These are phyloP conservation scores for Physcomitrellopsis africana DNA, from an alignment of 225 moss, liverwort and hornwort genomes.

Conservation along the genomic window DNA sequence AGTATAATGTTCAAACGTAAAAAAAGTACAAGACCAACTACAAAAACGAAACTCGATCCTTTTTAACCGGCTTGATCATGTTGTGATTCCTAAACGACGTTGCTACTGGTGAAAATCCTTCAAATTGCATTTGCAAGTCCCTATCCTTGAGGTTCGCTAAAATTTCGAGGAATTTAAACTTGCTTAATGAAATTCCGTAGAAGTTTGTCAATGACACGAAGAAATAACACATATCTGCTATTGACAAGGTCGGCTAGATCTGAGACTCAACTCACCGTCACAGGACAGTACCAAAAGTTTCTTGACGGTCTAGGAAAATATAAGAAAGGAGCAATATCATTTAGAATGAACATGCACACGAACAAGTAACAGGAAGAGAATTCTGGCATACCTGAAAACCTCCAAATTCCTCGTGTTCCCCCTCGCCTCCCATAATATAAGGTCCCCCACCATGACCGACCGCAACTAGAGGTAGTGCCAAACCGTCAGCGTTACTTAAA, in stretches of 20 bases:
- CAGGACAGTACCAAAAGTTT: not conserved
- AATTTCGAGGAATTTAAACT: too few relatives aligned
- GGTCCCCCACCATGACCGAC: constrained; percentile 46
- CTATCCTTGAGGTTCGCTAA: too few relatives aligned
- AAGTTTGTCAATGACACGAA: too few relatives aligned
- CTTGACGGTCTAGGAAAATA: constrained; percentile 2
- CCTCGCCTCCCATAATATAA: constrained; percentile 44
- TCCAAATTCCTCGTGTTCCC: constrained; percentile 44
- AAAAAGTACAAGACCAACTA: too few relatives aligned
- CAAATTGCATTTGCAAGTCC: too few relatives aligned
- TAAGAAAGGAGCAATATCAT: not conserved
- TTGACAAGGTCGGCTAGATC: not conserved
- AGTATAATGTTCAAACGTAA: not conserved
- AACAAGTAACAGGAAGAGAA: not conserved
- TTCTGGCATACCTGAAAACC: constrained; percentile 53
- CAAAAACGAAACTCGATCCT: too few relatives aligned
- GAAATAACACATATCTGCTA: not conserved
- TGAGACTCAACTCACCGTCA: not conserved
- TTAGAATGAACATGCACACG: not conserved
- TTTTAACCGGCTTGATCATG: too few relatives aligned
- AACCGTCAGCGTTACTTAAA: constrained; percentile 25
- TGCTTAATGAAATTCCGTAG: too few relatives aligned
- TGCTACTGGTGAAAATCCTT: too few relatives aligned
- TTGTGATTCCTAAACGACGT: too few relatives aligned
- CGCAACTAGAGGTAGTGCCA: constrained; percentile 43